Evolutionary conservation across 371 early-diverging fungal genomes (phyloP).

Genomic region (Mucor piriformis): DNA sequence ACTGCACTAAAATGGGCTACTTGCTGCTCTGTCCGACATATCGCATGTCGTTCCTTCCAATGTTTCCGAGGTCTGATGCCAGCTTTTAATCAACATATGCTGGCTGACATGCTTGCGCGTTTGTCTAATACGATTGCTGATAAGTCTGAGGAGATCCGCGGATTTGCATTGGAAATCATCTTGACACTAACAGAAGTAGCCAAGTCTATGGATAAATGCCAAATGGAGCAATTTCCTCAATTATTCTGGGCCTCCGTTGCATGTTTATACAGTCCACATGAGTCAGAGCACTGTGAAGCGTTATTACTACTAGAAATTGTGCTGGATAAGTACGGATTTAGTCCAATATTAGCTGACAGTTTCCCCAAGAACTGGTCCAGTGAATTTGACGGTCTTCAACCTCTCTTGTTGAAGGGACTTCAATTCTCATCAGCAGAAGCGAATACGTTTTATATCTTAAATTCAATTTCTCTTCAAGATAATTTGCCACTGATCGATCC

Average conservation of each 20-base stretch:
- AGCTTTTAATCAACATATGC: slow-evolving; percentile 74
- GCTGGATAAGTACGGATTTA: slow-evolving; percentile 47
- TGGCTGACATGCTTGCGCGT: slow-evolving; percentile 83
- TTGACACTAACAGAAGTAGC: slow-evolving; percentile 73
- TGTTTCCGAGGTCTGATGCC: slow-evolving; percentile 84
- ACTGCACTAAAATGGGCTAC: slow-evolving; percentile 91
- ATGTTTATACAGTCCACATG: slow-evolving; percentile 75
- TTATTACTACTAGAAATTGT: slow-evolving; percentile 67
- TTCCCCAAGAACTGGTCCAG: slow-evolving; percentile 81
- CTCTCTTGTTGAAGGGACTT: slow-evolving; percentile 75
- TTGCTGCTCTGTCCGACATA: slow-evolving; percentile 86
- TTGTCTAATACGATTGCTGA: slow-evolving; percentile 87
- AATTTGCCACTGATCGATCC: slow-evolving; percentile 72
- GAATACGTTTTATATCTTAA: slow-evolving; percentile 38
- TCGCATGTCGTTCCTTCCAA: slow-evolving; percentile 89
- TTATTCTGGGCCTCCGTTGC: slow-evolving; percentile 85
- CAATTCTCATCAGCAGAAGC: slow-evolving; percentile 66
- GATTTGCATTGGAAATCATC: slow-evolving; percentile 86
- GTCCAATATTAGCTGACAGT: slow-evolving; percentile 38
- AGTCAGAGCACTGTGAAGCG: slow-evolving; percentile 77
- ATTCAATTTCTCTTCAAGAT: slow-evolving; percentile 53
- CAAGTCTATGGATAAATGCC: slow-evolving; percentile 55
- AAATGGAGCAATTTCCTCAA: slow-evolving; percentile 73
- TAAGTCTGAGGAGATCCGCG: slow-evolving; percentile 78
- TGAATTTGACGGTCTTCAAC: slow-evolving; percentile 76